Evolutionary conservation across 495 filamentous ascomycete species (phyloP), one percentile per base, ranked within the genome.

Genomic region (Rhizodiscina lignyota): DNA sequence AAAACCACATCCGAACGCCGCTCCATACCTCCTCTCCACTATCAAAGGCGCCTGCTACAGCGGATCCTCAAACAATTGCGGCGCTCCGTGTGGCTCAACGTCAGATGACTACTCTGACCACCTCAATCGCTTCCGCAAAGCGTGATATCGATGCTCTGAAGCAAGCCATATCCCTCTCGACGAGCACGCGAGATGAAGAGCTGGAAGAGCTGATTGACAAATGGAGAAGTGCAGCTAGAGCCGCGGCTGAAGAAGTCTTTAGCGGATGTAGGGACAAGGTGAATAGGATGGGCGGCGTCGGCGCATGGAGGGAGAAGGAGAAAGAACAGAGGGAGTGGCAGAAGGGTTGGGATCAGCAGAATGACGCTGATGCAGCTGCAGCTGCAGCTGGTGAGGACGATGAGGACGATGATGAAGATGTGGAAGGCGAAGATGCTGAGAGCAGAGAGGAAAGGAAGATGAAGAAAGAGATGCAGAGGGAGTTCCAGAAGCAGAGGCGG

Each of bases 231-330:
- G 63, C 60, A n/a, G 54, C 52, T 40, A 43, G 58, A 30, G 38
- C 47, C 37, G 63, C 62, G 13, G 62, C 62, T 3, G 63, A 67
- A 38, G 62, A 67, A 42, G 16, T 67, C 28, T 67, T 64, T 49
- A 58, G 50, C 17, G 47, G 43, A 10, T 58, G 55, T 19, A 52
- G 55, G 32, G 63, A 64, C 38, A 45, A 58, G 30, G 62, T 67
- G 19, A 61, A 59, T 42, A 44, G 58, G 36, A 73, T 74, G 67
- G 74, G 74, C 11, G 74, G 74, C 0, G 51, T 74, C 33, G 50
- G 48, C 0, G 71, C 54, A 4, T 71, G 72, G 70, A 58, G 52
- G 41, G 59, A 64, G 30, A 55, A 49, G 30, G 61, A 59, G 42
- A 56, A 56, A 38, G 48, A 56, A 36, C 55, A 60, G 41, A 41